phyloP scores from a whole-genome alignment of 1,284 basidiomycete genomes.

The Tylopilus orsonianus region DNA sequence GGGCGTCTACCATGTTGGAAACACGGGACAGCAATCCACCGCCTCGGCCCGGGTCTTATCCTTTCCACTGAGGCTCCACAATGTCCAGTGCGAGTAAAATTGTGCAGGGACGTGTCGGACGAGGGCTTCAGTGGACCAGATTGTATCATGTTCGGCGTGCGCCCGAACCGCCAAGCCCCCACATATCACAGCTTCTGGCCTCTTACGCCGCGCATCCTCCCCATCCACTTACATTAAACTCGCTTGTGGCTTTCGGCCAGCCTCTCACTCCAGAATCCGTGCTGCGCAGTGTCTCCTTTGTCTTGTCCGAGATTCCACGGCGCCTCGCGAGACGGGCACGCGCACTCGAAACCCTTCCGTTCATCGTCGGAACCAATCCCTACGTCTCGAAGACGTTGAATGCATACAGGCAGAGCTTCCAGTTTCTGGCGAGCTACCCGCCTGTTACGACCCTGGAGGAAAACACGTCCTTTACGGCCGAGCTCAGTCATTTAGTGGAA shows the following conservation, averaged over 20 bases:
- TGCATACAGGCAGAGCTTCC: slow-evolving; percentile 75
- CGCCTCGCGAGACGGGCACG: slow-evolving; percentile 70
- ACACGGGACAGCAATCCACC: too few species aligned
- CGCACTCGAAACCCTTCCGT: slow-evolving; percentile 71
- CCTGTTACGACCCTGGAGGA: slow-evolving; percentile 65
- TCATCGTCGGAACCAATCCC: slow-evolving; percentile 90
- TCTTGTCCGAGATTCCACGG: slow-evolving; percentile 70
- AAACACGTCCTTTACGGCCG: slow-evolving; percentile 67
- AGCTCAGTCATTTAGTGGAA: slow-evolving; percentile 71
- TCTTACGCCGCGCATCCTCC: slow-evolving; percentile 35
- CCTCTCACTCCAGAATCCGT: slow-evolving; percentile 70
- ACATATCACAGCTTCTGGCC: slow-evolving; percentile 32
- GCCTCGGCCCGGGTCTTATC: slow-evolving; percentile 3
- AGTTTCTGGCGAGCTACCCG: slow-evolving; percentile 69
- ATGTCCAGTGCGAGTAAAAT: slow-evolving; percentile 11
- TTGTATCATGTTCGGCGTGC: slow-evolving; percentile 26
- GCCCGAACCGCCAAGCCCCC: slow-evolving; percentile 28
- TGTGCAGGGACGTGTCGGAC: slow-evolving; percentile 4
- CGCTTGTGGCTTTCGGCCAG: slow-evolving; percentile 69
- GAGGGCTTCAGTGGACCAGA: slow-evolving; percentile 12
- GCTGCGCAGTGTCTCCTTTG: slow-evolving; percentile 66
- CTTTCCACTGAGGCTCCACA: neutral
- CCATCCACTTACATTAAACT: slow-evolving; percentile 62
- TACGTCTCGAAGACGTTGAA: slow-evolving; percentile 76
- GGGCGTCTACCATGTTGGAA: slow-evolving; percentile 1